These are phyloP conservation scores for Colletotrichum orbiculare DNA, from an alignment of 2,329 filamentous ascomycete species.

Conservation along the genomic window DNA sequence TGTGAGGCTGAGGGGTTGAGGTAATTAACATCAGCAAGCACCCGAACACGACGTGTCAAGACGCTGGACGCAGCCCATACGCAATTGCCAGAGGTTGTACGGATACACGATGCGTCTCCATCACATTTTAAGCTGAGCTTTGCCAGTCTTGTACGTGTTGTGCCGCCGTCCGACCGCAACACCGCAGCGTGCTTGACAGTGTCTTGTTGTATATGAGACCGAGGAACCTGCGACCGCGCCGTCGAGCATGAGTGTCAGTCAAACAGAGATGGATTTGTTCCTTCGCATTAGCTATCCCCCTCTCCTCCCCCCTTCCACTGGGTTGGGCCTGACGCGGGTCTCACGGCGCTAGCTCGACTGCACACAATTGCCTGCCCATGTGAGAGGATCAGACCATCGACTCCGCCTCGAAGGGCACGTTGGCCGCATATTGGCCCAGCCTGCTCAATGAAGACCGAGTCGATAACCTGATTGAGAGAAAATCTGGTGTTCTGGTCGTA, in stretches of 20 bases:
- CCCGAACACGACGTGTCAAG: slow-evolving; percentile 32
- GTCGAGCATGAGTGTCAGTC: slow-evolving; percentile 14
- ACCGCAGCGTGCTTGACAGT: background rate
- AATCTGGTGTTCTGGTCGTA: slow-evolving; percentile 18
- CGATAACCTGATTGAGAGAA: slow-evolving; percentile 2
- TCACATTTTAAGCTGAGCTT: slow-evolving; percentile 19
- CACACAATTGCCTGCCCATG: slow-evolving; percentile 19
- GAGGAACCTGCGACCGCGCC: slow-evolving; percentile 12
- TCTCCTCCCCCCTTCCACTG: slow-evolving; percentile 3
- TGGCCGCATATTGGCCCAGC: slow-evolving; percentile 31
- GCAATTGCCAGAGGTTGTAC: background rate
- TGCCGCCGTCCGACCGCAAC: slow-evolving; percentile 29
- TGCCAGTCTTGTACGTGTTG: slow-evolving; percentile 25
- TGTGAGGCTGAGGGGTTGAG: slow-evolving; percentile 13
- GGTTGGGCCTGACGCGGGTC: slow-evolving; percentile 20
- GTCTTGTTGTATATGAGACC: slow-evolving; percentile 25
- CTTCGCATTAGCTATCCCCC: background rate
- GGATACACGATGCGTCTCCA: background rate
- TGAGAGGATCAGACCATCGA: slow-evolving; percentile 34
- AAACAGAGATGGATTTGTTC: slow-evolving; percentile 18
- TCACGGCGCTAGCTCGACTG: slow-evolving; percentile 24
- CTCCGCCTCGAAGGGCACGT: slow-evolving; percentile 25
- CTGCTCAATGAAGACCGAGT: slow-evolving; percentile 23
- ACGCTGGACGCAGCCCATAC: slow-evolving; percentile 24
- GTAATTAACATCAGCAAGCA: slow-evolving; percentile 35